These are phyloP conservation scores for Artemisia argyi DNA, from an alignment of 129 eudicot species.

Conservation along the genomic window DNA sequence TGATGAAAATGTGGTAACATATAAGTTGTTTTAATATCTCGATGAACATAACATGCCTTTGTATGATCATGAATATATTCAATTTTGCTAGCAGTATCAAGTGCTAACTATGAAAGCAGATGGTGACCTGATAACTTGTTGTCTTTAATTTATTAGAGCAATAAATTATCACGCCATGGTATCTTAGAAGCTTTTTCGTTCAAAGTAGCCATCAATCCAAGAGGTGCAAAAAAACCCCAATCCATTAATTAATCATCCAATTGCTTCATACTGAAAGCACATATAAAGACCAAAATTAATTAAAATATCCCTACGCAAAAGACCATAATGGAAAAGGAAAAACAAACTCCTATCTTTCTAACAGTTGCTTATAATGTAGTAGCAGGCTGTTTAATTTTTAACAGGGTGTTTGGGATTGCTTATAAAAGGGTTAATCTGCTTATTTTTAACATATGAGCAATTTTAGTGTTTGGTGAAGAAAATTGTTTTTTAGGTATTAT, in stretches of 20 bases:
- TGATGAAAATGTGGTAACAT: slow-evolving; percentile 28
- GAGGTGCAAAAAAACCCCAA: slow-evolving; percentile 63
- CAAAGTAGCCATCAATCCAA: slow-evolving; percentile 78
- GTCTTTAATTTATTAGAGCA: no score
- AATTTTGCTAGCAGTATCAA: slow-evolving; percentile 44
- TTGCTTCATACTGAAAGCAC: slow-evolving; percentile 80
- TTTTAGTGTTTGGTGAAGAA: no score
- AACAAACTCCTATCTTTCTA: slow-evolving; percentile 45
- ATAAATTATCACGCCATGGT: slow-evolving; percentile 36
- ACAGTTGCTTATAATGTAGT: slow-evolving; percentile 35
- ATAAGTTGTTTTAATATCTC: slow-evolving; percentile 42
- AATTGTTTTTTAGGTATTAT: no score
- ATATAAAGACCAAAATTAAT: neutral
- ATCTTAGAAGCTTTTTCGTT: slow-evolving; percentile 85
- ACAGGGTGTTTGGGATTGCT: no score
- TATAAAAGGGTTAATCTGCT: no score
- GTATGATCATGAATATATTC: slow-evolving; percentile 48
- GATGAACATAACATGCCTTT: slow-evolving; percentile 44
- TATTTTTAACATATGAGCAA: no score
- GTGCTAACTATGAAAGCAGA: slow-evolving; percentile 43
- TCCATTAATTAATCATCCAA: slow-evolving; percentile 90
- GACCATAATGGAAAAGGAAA: neutral
- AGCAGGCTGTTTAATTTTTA: no score
- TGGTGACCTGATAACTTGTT: slow-evolving; percentile 30
- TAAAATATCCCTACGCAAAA: neutral